phyloP scores from a whole-genome alignment of 441 rosid genomes.

The Bocquillonia castaneifolia region DNA sequence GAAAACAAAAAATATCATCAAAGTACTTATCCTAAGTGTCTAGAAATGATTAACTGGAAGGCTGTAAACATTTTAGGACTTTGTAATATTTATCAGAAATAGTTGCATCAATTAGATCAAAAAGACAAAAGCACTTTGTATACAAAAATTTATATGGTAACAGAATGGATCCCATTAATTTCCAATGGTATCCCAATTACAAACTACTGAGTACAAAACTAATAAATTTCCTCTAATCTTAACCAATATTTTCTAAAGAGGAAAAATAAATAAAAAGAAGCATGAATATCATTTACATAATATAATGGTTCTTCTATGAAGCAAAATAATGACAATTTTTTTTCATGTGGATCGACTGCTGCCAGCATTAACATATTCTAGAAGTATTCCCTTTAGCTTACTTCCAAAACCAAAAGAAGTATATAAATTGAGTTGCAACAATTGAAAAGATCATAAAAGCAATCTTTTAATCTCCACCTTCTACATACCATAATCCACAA shows the following conservation, averaged over 20 bases:
- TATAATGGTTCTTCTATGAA: slow-evolving; percentile 11
- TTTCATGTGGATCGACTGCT: slow-evolving; percentile 9
- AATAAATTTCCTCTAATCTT: neutral
- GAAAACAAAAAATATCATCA: too few species aligned
- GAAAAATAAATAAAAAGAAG: neutral
- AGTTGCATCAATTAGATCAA: too few species aligned
- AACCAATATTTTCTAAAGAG: neutral
- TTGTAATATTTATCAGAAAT: too few species aligned
- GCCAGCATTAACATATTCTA: slow-evolving; percentile 5
- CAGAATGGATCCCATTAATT: slow-evolving; percentile 5
- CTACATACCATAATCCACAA: slow-evolving; percentile 2
- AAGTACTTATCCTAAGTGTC: too few species aligned
- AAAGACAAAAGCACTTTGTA: too few species aligned
- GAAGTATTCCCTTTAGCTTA: slow-evolving; percentile 17
- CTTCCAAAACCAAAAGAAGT: neutral
- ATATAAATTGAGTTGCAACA: neutral
- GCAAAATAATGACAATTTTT: too few species aligned
- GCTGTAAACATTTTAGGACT: too few species aligned
- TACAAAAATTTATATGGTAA: neutral
- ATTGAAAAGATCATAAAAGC: neutral
- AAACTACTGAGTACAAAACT: neutral
- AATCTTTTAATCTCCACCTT: neutral
- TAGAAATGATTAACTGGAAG: too few species aligned
- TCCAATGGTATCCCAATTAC: neutral
- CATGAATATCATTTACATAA: slow-evolving; percentile 18